Percentiles rank a stretch among this genome's conserved stretches.
phyloP scores from a whole-genome alignment of 148 eudicot species.

The Fagopyrum homotropicum region DNA sequence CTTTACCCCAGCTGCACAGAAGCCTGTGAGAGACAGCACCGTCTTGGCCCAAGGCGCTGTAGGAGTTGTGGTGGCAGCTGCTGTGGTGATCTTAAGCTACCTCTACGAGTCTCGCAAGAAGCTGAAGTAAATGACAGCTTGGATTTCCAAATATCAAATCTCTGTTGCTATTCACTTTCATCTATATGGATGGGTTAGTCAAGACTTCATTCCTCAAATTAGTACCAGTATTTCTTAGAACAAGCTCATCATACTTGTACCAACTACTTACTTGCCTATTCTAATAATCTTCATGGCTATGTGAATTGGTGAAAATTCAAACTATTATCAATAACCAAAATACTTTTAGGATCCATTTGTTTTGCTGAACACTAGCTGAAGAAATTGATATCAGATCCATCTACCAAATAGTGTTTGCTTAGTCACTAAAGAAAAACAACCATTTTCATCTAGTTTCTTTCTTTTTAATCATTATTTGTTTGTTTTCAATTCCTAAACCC shows the following conservation, averaged over 20 bases:
- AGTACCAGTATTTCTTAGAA: background rate
- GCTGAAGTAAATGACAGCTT: constrained; percentile 26
- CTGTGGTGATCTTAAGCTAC: constrained; percentile 77
- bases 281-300: constrained; percentile 8
- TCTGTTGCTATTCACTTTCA: background rate
- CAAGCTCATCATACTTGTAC: background rate
- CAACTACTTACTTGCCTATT: constrained; percentile 14
- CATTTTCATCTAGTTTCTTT: too few relatives aligned
- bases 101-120: constrained; percentile 68
- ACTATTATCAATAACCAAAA: background rate
- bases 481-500: too few relatives aligned
- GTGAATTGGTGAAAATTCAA: constrained; percentile 4
- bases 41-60: constrained; percentile 65
- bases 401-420: too few relatives aligned
- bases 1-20: constrained; percentile 38
- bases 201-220: background rate
- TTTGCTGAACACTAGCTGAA: too few relatives aligned
- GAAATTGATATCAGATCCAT: too few relatives aligned
- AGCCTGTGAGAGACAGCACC: constrained; percentile 37
- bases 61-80: constrained; percentile 82
- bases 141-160: constrained; percentile 2
- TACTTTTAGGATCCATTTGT: too few relatives aligned
- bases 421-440: too few relatives aligned
- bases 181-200: background rate
- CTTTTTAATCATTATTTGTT: too few relatives aligned